Evolutionary conservation across 2,329 filamentous ascomycete species (phyloP).

Genomic region (Fusarium haematococcum): DNA sequence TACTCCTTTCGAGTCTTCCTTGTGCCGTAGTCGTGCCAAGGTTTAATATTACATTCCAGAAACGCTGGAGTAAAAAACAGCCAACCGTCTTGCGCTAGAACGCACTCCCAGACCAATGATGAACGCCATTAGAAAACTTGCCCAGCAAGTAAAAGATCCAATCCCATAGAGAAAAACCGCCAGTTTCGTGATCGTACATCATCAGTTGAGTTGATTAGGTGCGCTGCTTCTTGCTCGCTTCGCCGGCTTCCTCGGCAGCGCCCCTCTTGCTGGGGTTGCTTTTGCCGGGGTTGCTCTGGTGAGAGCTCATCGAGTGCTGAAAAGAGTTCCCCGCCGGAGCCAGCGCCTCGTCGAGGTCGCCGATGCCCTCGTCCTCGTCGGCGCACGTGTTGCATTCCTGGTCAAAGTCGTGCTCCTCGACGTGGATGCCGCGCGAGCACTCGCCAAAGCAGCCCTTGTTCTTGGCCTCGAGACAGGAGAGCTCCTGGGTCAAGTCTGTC

Average conservation of each 20-base stretch:
- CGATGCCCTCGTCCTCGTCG: conserved; percentile 57
- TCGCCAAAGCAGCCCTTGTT: conserved; percentile 60
- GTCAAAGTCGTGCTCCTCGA: conserved; percentile 60
- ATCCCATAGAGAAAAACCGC: background rate
- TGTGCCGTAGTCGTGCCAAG: background rate
- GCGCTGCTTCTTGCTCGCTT: conserved; percentile 47
- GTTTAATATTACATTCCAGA: conserved; percentile 9
- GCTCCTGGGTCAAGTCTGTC: conserved; percentile 58
- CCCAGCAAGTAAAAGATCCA: background rate
- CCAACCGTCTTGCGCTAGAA: background rate
- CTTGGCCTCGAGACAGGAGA: conserved; percentile 63
- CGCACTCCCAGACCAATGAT: background rate
- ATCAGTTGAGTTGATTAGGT: conserved; percentile 34
- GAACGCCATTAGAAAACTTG: conserved; percentile 25
- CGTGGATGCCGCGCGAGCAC: conserved; percentile 54
- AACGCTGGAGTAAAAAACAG: background rate
- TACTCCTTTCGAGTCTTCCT: background rate
- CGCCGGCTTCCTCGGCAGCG: conserved; percentile 36
- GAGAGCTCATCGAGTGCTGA: conserved; percentile 4
- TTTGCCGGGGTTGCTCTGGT: conserved; percentile 29
- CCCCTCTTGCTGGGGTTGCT: conserved; percentile 34
- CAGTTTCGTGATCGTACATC: background rate
- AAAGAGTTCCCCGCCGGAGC: conserved; percentile 14
- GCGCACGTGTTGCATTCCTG: conserved; percentile 60
- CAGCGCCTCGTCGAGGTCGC: conserved; percentile 51